These are phyloP conservation scores for Paramecium tetraurelia DNA, from an alignment of 73 alveolate genomes.

Conservation along the genomic window DNA sequence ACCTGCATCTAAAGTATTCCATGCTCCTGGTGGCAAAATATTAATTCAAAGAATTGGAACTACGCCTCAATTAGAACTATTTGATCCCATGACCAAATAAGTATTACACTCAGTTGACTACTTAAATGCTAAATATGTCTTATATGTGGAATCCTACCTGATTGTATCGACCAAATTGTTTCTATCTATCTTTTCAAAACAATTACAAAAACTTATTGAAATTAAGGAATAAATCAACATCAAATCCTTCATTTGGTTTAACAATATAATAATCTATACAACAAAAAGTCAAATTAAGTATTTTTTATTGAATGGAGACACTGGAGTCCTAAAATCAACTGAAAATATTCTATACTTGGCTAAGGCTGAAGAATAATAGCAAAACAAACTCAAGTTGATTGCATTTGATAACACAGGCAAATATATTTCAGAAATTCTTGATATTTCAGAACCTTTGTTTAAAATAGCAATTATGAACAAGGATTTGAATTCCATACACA, in stretches of 20 bases:
- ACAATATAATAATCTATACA: slow-evolving; percentile 86
- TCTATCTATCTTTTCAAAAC: slow-evolving; percentile 66
- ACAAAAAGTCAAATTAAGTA: slow-evolving; percentile 87
- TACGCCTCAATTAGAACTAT: neutral
- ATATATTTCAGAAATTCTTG: slow-evolving; percentile 19
- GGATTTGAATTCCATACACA: slow-evolving; percentile 59
- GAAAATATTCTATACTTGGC: slow-evolving; percentile 65
- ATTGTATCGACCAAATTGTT: neutral
- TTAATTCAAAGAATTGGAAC: neutral
- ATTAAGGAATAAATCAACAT: slow-evolving; percentile 78
- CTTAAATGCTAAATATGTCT: neutral
- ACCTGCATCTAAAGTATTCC: neutral
- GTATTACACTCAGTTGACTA: neutral
- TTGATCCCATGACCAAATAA: neutral
- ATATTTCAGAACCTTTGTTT: slow-evolving; percentile 65
- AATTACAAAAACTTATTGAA: slow-evolving; percentile 73
- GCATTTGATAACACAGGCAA: neutral
- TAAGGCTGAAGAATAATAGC: neutral
- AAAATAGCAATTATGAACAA: slow-evolving; percentile 69
- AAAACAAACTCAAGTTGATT: neutral
- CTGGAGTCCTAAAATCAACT: slow-evolving; percentile 66
- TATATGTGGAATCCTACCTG: neutral
- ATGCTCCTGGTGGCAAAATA: slow-evolving; percentile 40
- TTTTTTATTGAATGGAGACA: slow-evolving; percentile 70
- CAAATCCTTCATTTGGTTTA: slow-evolving; percentile 70